Evolutionary conservation across 164 flowering plant genomes (phyloP).

Genomic region (Kingdonia uniflora): DNA sequence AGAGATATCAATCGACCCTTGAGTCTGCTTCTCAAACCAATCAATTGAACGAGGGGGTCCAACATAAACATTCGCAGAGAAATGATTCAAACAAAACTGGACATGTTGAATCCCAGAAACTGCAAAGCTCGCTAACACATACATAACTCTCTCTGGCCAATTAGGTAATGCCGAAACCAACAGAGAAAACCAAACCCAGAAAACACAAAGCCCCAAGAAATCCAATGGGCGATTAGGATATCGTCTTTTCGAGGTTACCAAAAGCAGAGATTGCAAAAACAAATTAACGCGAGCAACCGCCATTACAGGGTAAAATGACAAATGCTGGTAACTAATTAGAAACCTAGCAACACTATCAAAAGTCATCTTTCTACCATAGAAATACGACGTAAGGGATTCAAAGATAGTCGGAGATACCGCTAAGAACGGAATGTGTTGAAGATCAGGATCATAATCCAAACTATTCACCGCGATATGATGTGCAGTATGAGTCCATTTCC

Average conservation of each 20-base stretch:
- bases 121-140: constrained; percentile 8
- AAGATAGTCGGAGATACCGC: constrained; percentile 15
- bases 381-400: constrained; percentile 7
- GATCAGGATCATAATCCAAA: constrained; percentile 20
- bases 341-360: constrained; percentile 15
- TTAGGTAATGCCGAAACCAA: constrained; percentile 14
- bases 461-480: constrained; percentile 21
- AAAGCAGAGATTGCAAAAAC: constrained; percentile 9
- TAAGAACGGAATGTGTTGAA: constrained; percentile 17
- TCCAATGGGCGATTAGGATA: constrained; percentile 9
- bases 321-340: constrained; percentile 20
- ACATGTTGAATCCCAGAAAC: constrained; percentile 16
- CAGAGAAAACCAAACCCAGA: constrained; percentile 19
- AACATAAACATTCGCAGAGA: constrained; percentile 14
- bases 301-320: constrained; percentile 20
- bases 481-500: constrained; percentile 22
- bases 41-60: constrained; percentile 16
- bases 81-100: constrained; percentile 19
- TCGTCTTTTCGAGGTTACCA: constrained; percentile 10
- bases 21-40: constrained; percentile 19
- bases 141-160: constrained; percentile 14
- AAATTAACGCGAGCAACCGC: constrained; percentile 14
- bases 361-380: constrained; percentile 17
- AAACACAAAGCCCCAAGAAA: constrained; percentile 9
- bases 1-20: constrained; percentile 15